Percentiles rank a stretch among this genome's conserved stretches.
Conservation (phyloP, 2,329 filamentous ascomycete genomes). For the Apiospora hydei region DNA sequence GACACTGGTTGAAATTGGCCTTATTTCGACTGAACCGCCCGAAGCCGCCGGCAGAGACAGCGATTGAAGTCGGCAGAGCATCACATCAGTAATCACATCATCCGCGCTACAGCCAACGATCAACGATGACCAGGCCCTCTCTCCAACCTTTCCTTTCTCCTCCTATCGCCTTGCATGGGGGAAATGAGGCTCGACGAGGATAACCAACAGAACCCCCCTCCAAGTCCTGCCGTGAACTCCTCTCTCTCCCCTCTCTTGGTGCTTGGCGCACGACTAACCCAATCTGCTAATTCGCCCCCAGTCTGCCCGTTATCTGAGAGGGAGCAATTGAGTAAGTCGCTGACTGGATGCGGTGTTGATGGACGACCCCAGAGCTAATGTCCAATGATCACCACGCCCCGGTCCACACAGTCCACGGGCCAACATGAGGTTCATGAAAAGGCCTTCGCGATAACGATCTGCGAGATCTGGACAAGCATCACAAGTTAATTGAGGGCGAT, state of each 20-base stretch:
- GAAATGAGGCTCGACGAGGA: constrained; percentile 20
- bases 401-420: constrained; percentile 16
- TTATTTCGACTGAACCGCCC: constrained; percentile 13
- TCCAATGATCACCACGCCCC: neutral
- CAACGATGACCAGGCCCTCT: neutral
- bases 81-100: constrained; percentile 2
- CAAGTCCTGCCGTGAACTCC: neutral
- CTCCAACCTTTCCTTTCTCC: neutral
- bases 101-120: neutral
- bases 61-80: constrained; percentile 7
- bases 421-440: constrained; percentile 14
- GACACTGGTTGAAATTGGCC: neutral
- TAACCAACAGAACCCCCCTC: neutral
- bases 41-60: neutral
- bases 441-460: constrained; percentile 8
- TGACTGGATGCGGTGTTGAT: neutral
- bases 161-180: constrained; percentile 11
- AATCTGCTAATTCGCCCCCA: neutral
- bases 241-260: constrained; percentile 11
- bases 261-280: neutral
- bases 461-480: constrained; percentile 19
- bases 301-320: neutral
- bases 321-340: neutral
- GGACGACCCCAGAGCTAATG: constrained; percentile 15
- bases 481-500: neutral